Base-by-base conservation (phyloP, 176 grass and related monocot species). In the Saccharum officinarum region DNA sequence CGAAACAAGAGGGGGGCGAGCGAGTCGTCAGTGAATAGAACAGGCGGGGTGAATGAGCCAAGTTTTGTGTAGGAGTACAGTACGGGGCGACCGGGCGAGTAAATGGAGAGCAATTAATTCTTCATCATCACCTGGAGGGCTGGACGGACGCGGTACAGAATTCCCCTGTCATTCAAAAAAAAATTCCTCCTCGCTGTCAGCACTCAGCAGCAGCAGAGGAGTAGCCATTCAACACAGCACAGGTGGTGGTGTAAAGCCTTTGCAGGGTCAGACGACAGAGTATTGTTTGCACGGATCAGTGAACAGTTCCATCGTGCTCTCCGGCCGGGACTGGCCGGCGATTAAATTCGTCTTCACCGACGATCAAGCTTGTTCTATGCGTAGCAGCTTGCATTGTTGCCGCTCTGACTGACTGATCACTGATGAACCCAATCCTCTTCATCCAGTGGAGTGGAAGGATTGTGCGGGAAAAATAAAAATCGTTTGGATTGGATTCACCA, bases 21-120 rank as follows among this genome's bases (percentile, higher is more conserved):
- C 17, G 17, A 7, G 50, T 46, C 44, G 44, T 54, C 50, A 54
- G 17, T 54, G 50, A 54, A 55, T 55, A 55, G 18, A 55, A 55
- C 52, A 22, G 50, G 0, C 17, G 5, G 5, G 50, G 50, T 54
- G 49, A 57, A 57, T 22, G 54, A n/a, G 54, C 18, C 54, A n/a
- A 23, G 20, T 60, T n/a, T n/a, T 23, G 8, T 9, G 37, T 38
- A 38, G 37, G 3, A 22, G 52, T 63, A 71, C 73, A 82, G 40
- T 42, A 6, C 17, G 49, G 8, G 5, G 37, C 14, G 10, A 49
- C 39, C 1, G 34, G 44, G 3, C 7, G 67, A 31, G 57, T 72
- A 41, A 80, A 67, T 83, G 80, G 33, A 55, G 33, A 52, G 23
- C 60, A 80, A 45, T 89, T 65, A 80, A 84, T 89, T 85, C 44